Base-by-base conservation (phyloP, 78 protist genomes). In the Planoprotostelium fungivorum region DNA sequence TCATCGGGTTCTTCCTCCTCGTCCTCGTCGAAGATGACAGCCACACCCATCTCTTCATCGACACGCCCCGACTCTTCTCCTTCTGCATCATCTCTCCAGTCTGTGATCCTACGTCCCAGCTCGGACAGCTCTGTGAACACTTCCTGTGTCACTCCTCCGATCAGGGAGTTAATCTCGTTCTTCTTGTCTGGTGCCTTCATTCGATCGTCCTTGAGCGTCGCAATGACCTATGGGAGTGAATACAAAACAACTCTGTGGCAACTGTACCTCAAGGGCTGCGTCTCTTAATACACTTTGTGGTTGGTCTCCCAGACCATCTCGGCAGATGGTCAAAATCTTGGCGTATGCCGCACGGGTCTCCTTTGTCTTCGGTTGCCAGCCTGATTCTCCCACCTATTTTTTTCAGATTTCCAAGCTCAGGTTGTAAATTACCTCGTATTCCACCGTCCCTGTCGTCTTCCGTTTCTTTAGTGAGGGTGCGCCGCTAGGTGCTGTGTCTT, bases 1-100 rank as follows among this genome's bases (percentile, higher is more conserved):
- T 83, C 91, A 0, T 90, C 91, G 5, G 63, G 83, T 0, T 51
- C 90, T n/a, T n/a, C n/a, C 0, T 85, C 96, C 31, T 37, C 84
- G 36, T 91, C 83, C 0, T 51, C 84, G 35, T 96, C 98, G n/a
- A 97, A 91, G 35, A 97, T 91, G 38, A 97, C 97, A 34, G 98
- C 96, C 0, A 96, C 98, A 25, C 5, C 73, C 35, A 96, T 97
- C 1, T 88, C 91, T 37, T 96, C 94, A 29, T 97, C 98, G 84
- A 95, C 98, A 0, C 92, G 9, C 36, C 28, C 28, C 28, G 91
- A 23, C 0, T 5, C 88, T 0, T n/a, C 51, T 25, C 84, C 88
- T 28, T 36, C 92, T 0, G 31, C 84, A 25, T 85, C 83, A 0
- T 28, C 95, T 23, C 36, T 0, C 86, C 37, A 97, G 88, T 97